Base-by-base conservation (phyloP, 1,139 yeast species). In the Pichia inconspicua region DNA sequence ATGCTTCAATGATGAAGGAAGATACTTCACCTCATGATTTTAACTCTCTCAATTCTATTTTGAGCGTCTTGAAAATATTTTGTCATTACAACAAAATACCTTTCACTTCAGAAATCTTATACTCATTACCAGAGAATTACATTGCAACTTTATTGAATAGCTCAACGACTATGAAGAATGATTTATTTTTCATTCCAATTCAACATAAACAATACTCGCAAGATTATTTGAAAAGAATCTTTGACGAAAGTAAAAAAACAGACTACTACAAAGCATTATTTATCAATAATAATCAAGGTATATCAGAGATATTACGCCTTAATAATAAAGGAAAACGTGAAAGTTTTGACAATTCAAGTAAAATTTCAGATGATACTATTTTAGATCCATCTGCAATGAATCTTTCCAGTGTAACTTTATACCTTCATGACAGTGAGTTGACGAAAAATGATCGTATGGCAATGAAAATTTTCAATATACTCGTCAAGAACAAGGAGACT, bases 31-130 rank as follows among this genome's bases (percentile, higher is more conserved):
- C 48, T 55, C 54, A 40, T 47, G 53, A 44, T 31, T 51, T 48
- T 38, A 52, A 45, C 43, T 58, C 46, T 37, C 67, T 62, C 30
- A 61, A 62, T 43, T 56, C 83, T 0, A 67, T 77, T 25, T 65
- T 80, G 48, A 71, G 77, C 40, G 77, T 79, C 31, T 70, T 79
- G 48, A 75, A 73, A 48, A 73, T 80, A 1, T 79, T 80, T 55
- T 69, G 80, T 44, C 74, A 75, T 35, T 62, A 78, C 53, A 69
- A 76, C 52, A 72, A 73, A 22, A 69, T 78, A 45, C 71, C 71
- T 4, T 75, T 74, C 58, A 59, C 75, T 8, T 74, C 82, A n/a
- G 75, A 72, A 53, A 74, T 81, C 5, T 67, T 78, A 17, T 72
- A 77, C 49, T 71, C 82, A 1, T 69, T 82, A 1, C 68, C 66